Conservation (phyloP, 306 rosid species). For the Lotus japonicus region DNA sequence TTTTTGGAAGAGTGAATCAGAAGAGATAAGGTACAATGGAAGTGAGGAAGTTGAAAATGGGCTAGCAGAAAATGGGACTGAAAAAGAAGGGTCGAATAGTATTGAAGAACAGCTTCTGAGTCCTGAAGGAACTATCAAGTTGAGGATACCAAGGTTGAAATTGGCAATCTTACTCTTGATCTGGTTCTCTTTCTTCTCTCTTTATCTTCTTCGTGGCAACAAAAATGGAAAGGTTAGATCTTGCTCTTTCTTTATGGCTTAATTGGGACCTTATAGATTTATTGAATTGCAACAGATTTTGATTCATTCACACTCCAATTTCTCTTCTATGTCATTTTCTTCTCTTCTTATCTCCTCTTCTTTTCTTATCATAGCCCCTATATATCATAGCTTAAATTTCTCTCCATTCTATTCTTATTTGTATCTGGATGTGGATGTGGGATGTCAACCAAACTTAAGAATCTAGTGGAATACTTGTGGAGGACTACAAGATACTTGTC, state of each 20-base stretch:
- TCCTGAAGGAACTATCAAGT: not conserved
- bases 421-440: no score
- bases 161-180: constrained; percentile 53
- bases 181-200: constrained; percentile 65
- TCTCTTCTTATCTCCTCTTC: no score
- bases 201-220: constrained; percentile 78
- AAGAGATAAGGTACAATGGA: constrained; percentile 31
- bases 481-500: no score
- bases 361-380: no score
- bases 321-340: no score
- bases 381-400: no score
- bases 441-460: no score
- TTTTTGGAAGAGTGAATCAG: constrained; percentile 59
- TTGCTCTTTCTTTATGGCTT: not conserved
- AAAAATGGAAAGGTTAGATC: constrained; percentile 53
- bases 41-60: constrained; percentile 32
- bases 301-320: no score
- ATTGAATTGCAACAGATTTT: no score
- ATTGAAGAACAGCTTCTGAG: constrained; percentile 44
- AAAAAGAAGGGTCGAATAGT: constrained; percentile 16
- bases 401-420: no score
- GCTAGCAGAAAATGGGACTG: not conserved
- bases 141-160: constrained; percentile 60
- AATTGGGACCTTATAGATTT: no score
- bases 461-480: no score